These are phyloP conservation scores for Trametes gibbosa DNA, from an alignment of 768 basidiomycete genomes.

Conservation along the genomic window DNA sequence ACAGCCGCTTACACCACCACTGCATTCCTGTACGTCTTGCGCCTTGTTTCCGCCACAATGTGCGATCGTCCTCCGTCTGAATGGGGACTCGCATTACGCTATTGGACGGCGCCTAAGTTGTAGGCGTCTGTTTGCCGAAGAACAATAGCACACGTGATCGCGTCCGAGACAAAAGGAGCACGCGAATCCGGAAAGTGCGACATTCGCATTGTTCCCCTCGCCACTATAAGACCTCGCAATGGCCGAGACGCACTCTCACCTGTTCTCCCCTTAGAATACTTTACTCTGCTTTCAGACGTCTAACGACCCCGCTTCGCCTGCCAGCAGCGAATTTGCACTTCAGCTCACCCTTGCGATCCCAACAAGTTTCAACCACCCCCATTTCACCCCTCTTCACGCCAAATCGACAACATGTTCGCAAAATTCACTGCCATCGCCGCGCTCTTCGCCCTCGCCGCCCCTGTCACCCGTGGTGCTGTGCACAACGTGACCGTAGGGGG, in stretches of 20 bases:
- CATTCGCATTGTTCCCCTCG: conserved; percentile 8
- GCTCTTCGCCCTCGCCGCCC: conserved; percentile 31
- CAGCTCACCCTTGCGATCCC: not conserved
- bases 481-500: conserved; percentile 51
- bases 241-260: not conserved
- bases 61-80: not conserved
- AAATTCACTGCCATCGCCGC: conserved; percentile 22
- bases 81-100: not conserved
- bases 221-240: not conserved
- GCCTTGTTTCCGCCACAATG: not conserved
- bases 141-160: conserved; percentile 22
- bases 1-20: not conserved
- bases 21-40: not conserved
- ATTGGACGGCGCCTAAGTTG: not conserved
- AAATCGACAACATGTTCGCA: conserved; percentile 15
- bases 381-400: not conserved
- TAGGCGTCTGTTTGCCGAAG: not conserved
- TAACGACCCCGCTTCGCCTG: not conserved
- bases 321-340: not conserved
- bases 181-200: conserved; percentile 1
- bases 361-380: not conserved
- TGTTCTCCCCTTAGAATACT: conserved; percentile 5
- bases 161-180: conserved; percentile 12
- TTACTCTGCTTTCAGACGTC: not conserved
- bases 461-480: conserved; percentile 34